Evolutionary conservation across 31 red algal species (phyloP), one percentile per base, ranked within the genome.

Genomic region (Porphyra umbilicalis): DNA sequence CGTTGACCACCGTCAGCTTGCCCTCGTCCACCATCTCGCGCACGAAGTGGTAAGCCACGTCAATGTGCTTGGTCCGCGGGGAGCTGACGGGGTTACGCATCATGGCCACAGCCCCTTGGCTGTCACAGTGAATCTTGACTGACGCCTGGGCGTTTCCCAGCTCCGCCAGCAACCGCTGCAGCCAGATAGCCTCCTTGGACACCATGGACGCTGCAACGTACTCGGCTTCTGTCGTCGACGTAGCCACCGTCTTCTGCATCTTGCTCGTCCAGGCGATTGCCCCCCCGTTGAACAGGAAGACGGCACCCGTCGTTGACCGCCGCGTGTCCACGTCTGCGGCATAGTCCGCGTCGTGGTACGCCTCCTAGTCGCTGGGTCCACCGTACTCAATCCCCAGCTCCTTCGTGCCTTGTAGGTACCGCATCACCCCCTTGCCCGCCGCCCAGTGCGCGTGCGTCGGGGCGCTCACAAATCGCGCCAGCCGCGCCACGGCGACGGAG

Each of bases 241-340:
- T 29, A 11, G 84, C 79, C 32, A 86, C 84, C 10, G 75, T 67
- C 30, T 79, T 67, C 35, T 86, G 84, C 11, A 80, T 25, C 10
- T 67, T 76, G 13, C 76, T 79, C 38, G 76, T 79, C 76, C 83
- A 82, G 40, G 10, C 68, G 1, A 81, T 0, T 0, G 78, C 32
- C 68, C 11, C 84, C 35, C 75, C 79, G 32, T 38, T 36, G 77
- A 86, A 75, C 84, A 86, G 79, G 77, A 86, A 86, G 38, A 86
- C 77, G 37, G 57, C 76, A 20, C 8, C 33, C 71, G 14, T 86
- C 32, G 84, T 86, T 30, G 76, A 79, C n/a, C n/a, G n/a, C n/a
- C n/a, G n/a, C n/a, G n/a, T n/a, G n/a, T n/a, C n/a, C n/a, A n/a
- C n/a, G n/a, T n/a, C 80, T 86, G 33, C 84, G 79, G 29, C 15